Conservation (phyloP, 2,329 filamentous ascomycete species). For the Xylaria sp. region DNA sequence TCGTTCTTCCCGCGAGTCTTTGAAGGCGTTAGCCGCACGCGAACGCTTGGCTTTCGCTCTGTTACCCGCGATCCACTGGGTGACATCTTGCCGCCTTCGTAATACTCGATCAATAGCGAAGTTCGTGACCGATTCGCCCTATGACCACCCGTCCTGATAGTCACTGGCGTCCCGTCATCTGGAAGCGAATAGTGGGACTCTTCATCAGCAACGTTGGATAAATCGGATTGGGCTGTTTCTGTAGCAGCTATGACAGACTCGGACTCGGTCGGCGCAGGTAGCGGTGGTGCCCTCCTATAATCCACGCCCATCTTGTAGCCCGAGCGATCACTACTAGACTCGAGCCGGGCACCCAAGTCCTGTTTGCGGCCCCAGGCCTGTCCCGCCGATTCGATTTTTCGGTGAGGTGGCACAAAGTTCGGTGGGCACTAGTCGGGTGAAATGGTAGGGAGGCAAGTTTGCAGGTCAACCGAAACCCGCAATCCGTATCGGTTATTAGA, state of each 20-base stretch:
- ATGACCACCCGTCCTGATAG: slow-evolving; percentile 81
- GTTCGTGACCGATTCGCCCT: slow-evolving; percentile 78
- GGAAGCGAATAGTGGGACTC: slow-evolving; percentile 83
- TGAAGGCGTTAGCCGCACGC: slow-evolving; percentile 82
- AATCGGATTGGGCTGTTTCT: slow-evolving; percentile 71
- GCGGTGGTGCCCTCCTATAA: slow-evolving; percentile 69
- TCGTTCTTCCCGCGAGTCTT: slow-evolving; percentile 73
- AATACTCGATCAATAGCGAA: slow-evolving; percentile 93
- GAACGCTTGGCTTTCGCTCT: slow-evolving; percentile 83
- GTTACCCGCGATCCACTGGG: slow-evolving; percentile 61
- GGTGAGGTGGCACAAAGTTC: slow-evolving; percentile 14
- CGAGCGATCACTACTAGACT: slow-evolving; percentile 35
- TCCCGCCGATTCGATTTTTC: slow-evolving; percentile 23
- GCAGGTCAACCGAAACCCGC: slow-evolving; percentile 23
- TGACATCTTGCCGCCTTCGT: slow-evolving; percentile 80
- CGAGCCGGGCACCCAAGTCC: slow-evolving; percentile 40
- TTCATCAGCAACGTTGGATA: slow-evolving; percentile 74
- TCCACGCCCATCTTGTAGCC: slow-evolving; percentile 65
- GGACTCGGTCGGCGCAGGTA: slow-evolving; percentile 83
- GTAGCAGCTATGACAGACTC: slow-evolving; percentile 70
- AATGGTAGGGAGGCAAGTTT: slow-evolving; percentile 10
- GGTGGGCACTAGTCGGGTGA: slow-evolving; percentile 17
- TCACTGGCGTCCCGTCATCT: slow-evolving; percentile 90
- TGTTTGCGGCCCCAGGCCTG: slow-evolving; percentile 28
- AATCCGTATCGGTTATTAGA: slow-evolving; percentile 20